These are phyloP conservation scores for Moesziomyces globuligerus DNA, from an alignment of 1,284 basidiomycete species.

Conservation along the genomic window DNA sequence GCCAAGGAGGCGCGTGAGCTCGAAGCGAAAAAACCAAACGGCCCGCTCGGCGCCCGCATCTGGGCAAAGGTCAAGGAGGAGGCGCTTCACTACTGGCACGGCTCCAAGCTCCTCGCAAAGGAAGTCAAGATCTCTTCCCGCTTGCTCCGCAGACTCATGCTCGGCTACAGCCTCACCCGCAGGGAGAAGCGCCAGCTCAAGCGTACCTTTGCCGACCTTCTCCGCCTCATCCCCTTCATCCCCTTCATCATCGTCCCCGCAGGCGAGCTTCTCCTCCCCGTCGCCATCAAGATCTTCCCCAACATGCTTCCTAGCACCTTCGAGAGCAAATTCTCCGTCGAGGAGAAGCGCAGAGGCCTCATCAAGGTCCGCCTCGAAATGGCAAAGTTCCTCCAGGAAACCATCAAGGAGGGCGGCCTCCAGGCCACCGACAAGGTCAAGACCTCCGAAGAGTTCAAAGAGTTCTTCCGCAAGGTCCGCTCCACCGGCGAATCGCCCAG, in stretches of 20 bases:
- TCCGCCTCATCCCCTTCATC: slow-evolving; percentile 92
- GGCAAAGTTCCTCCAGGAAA: slow-evolving; percentile 99
- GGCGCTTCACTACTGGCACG: slow-evolving; percentile 96
- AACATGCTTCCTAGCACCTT: slow-evolving; percentile 99
- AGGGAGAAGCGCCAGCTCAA: slow-evolving; percentile 92
- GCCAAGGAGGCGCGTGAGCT: slow-evolving; percentile 39
- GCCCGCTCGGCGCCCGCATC: slow-evolving; percentile 51
- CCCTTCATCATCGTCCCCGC: slow-evolving; percentile 96
- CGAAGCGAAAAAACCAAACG: slow-evolving; percentile 37
- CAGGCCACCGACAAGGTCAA: slow-evolving; percentile 85
- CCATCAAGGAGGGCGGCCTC: slow-evolving; percentile 89
- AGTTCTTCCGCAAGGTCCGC: slow-evolving; percentile 98
- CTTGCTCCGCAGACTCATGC: slow-evolving; percentile 89
- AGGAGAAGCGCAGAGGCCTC: slow-evolving; percentile 95
- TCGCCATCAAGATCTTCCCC: slow-evolving; percentile 95
- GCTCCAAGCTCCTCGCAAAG: slow-evolving; percentile 90
- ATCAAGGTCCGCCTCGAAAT: slow-evolving; percentile 94
- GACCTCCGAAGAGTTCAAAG: slow-evolving; percentile 94
- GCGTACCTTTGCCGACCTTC: slow-evolving; percentile 89
- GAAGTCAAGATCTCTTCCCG: slow-evolving; percentile 90
- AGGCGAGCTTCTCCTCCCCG: slow-evolving; percentile 97
- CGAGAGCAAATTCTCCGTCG: slow-evolving; percentile 85
- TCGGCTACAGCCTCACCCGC: slow-evolving; percentile 89
- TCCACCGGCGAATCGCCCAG: slow-evolving; percentile 94
- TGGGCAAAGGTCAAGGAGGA: slow-evolving; percentile 98